Base-by-base conservation (phyloP, 2,329 filamentous ascomycete genomes). In the Triangularia verruculosa region DNA sequence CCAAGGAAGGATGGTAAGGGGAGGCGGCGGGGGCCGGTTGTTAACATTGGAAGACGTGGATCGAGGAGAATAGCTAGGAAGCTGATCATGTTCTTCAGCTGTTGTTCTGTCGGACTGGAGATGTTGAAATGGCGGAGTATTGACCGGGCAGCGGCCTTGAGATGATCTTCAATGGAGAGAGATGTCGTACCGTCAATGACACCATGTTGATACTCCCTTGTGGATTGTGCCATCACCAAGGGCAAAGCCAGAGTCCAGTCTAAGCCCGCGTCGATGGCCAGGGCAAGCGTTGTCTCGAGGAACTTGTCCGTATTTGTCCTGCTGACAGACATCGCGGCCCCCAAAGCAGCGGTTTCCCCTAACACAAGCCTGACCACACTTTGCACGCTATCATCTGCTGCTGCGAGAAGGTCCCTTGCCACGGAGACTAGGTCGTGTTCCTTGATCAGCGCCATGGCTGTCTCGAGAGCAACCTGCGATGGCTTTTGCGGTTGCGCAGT, bases 11-110 rank as follows among this genome's bases (percentile, higher is more conserved):
- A 4, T 12, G 55, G 39, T 8, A 64, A 17, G 4, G 61, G 62
- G 11, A 70, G 57, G 9, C 61, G 62, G n/a, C 68, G 68, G 12
- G 69, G 64, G 15, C 43, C 34, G 51, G 55, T 20, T 20, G 63
- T 61, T 34, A 68, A 20, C 54, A 69, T 58, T 15, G 32, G 27
- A 15, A 69, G 32, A 3, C 66, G 56, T 3, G 62, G 64, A 34
- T 68, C 66, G 25, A 70, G 59, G 12, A 67, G 34, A 25, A 25
- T 57, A 13, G 63, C 65, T 25, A 66, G 55, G 47, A 57, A 62
- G 17, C 13, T 17, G 39, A 20, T 62, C 22, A 53, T 34, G 22
- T 11, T 53, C 12, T 22, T 5, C 6, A 28, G 17, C 17, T 62
- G 30, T n/a, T 52, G 7, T 25, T 52, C 17, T 3, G 47, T 25